Evolutionary conservation across 1,139 yeast genomes (phyloP).

Genomic region (Lodderomyces orthopsilosis): DNA sequence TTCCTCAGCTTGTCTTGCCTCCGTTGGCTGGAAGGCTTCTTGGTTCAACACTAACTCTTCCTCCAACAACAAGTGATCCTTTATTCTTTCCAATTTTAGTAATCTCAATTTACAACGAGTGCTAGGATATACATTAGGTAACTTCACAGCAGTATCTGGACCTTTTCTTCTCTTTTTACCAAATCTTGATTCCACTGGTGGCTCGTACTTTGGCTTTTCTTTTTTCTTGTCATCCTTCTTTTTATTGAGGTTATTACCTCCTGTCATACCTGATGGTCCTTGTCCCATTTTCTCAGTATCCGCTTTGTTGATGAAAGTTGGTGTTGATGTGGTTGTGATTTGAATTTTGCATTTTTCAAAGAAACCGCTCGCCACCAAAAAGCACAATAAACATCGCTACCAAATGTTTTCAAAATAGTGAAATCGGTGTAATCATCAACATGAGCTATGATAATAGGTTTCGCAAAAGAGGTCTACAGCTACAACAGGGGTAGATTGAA

Average conservation of each 20-base stretch:
- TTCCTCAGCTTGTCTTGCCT: constrained; percentile 95
- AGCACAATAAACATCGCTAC: neutral
- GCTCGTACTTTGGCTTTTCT: constrained; percentile 93
- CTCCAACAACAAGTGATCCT: constrained; percentile 90
- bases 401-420: neutral
- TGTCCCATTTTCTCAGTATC: constrained; percentile 56
- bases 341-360: constrained; percentile 1
- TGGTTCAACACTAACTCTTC: constrained; percentile 96
- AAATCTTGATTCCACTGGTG: constrained; percentile 93
- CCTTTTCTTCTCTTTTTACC: constrained; percentile 92
- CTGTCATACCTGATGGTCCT: constrained; percentile 75
- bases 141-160: constrained; percentile 82
- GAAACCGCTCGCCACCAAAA: constrained; percentile 12
- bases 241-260: constrained; percentile 54
- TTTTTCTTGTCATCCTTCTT: constrained; percentile 77
- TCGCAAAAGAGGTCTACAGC: too few species aligned
- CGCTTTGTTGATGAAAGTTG: too few species aligned
- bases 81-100: constrained; percentile 90
- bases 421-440: neutral
- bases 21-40: constrained; percentile 93
- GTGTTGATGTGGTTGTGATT: too few species aligned
- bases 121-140: constrained; percentile 87
- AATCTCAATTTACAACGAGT: constrained; percentile 91
- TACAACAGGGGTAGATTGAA: neutral
- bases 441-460: too few species aligned